These are phyloP conservation scores for Monosporozyma unispora DNA, from an alignment of 805 yeast species.

Conservation along the genomic window DNA sequence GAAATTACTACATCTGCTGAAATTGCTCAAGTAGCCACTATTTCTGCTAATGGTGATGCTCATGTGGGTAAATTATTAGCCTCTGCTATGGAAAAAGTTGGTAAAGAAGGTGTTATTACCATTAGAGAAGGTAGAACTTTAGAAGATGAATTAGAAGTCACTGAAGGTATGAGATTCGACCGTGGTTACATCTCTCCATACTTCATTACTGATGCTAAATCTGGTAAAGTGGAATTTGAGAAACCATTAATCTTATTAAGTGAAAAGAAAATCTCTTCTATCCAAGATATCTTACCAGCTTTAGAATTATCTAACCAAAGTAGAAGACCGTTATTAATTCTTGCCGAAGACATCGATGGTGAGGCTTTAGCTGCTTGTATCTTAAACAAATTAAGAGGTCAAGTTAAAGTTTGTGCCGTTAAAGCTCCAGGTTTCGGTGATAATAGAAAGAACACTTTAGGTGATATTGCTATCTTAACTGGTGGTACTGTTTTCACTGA, in stretches of 20 bases:
- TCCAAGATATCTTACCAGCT: constrained; percentile 87
- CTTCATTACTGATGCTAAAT: constrained; percentile 88
- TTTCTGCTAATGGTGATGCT: constrained; percentile 91
- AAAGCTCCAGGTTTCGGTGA: constrained; percentile 99
- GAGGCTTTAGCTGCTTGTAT: constrained; percentile 98
- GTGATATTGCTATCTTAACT: constrained; percentile 89
- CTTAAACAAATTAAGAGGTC: constrained; percentile 94
- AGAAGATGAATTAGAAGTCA: constrained; percentile 92
- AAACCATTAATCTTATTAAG: constrained; percentile 81
- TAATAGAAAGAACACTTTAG: constrained; percentile 91
- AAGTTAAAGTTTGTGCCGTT: constrained; percentile 94
- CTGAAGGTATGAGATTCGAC: constrained; percentile 97
- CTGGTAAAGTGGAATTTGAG: constrained; percentile 90
- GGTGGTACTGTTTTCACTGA: constrained; percentile 86
- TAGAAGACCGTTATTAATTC: constrained; percentile 84
- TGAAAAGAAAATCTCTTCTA: constrained; percentile 86
- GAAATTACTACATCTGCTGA: constrained; percentile 91
- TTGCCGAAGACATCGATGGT: constrained; percentile 95
- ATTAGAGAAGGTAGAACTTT: constrained; percentile 95
- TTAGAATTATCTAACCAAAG: constrained; percentile 86
- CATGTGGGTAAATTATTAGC: constrained; percentile 90
- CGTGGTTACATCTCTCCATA: constrained; percentile 96
- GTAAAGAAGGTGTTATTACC: constrained; percentile 97
- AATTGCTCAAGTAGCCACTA: constrained; percentile 96
- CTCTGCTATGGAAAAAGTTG: constrained; percentile 96